Evolutionary conservation across 108 stramenopile species (phyloP), one percentile per base, ranked within the genome.

Genomic region (Cylindrotheca closterium): DNA sequence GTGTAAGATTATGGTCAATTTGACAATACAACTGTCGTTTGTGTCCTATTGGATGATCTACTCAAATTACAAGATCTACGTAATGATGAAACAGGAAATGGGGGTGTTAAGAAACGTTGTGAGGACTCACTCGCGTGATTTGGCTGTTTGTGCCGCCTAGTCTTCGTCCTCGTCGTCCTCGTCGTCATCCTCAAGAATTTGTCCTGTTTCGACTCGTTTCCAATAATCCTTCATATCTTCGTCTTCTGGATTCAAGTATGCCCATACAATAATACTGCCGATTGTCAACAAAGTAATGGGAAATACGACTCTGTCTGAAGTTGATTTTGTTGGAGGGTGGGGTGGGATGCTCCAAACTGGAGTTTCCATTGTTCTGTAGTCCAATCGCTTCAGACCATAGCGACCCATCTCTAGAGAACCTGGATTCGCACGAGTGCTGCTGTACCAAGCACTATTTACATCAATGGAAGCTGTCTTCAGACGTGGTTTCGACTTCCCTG

Each of bases 171-270:
- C 59, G 21, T 74, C 59, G 30, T 67, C 73, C 1, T 74, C 73
- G 50, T 74, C 73, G 45, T 74, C 73, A 24, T 74, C 73, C 54
- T 59, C 34, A 17, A 74, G 60, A 62, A 74, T 74, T 42, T 67
- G 60, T 47, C 73, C 73, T 18, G 51, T 63, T 46, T 74, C 73
- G 10, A 74, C 73, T 18, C 66, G 65, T 25, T 63, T 68, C 71
- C 72, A 64, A 46, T 78, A 78, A 19, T 78, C 71, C 34, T 47
- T 58, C 67, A 73, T 68, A 49, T 78, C 61, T 12, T 71, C 67
- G 48, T 73, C 71, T 63, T 69, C 72, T 29, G 77, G 77, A 64
- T 67, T 73, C 62, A 68, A 34, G 30, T 74, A 74, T 10, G 60
- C 73, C 73, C 73, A 74, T 30, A 74, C 26, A 33, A 61, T 30